Conservation (phyloP, 2,329 filamentous ascomycete species). For the Pseudocercospora crystallina region DNA sequence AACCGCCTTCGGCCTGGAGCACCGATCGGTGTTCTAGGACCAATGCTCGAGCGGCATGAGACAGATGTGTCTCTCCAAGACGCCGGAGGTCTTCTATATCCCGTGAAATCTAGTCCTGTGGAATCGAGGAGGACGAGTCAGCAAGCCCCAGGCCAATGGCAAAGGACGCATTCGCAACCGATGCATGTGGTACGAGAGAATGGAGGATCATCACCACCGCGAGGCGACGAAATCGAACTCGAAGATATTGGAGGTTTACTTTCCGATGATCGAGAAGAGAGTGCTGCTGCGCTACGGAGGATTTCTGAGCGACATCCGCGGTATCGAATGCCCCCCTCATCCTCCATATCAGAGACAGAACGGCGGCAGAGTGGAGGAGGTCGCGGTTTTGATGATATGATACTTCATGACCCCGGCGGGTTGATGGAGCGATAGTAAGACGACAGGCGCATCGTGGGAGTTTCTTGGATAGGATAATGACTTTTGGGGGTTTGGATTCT, state of each 20-base stretch:
- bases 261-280: conserved; percentile 11
- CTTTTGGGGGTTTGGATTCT: too few relatives aligned
- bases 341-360: not conserved
- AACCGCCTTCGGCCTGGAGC: conserved; percentile 13
- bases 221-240: conserved; percentile 18
- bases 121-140: not conserved
- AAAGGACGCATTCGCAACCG: not conserved
- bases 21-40: conserved; percentile 29
- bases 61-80: conserved; percentile 34
- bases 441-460: not conserved
- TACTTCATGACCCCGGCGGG: conserved; percentile 25
- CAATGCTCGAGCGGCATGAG: conserved; percentile 30
- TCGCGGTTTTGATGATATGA: conserved; percentile 21
- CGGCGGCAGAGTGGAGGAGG: not conserved
- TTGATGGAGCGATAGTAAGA: conserved; percentile 13
- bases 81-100: conserved; percentile 30
- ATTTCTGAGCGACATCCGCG: conserved; percentile 7
- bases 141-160: not conserved
- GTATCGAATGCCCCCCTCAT: not conserved
- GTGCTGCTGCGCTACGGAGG: conserved; percentile 15
- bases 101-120: conserved; percentile 4
- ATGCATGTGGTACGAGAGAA: not conserved
- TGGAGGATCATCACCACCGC: too few relatives aligned
- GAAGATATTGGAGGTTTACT: conserved; percentile 23
- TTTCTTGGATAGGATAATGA: not conserved